phyloP scores from a whole-genome alignment of 2,329 filamentous ascomycete genomes.

The Aplosporella prunicola region DNA sequence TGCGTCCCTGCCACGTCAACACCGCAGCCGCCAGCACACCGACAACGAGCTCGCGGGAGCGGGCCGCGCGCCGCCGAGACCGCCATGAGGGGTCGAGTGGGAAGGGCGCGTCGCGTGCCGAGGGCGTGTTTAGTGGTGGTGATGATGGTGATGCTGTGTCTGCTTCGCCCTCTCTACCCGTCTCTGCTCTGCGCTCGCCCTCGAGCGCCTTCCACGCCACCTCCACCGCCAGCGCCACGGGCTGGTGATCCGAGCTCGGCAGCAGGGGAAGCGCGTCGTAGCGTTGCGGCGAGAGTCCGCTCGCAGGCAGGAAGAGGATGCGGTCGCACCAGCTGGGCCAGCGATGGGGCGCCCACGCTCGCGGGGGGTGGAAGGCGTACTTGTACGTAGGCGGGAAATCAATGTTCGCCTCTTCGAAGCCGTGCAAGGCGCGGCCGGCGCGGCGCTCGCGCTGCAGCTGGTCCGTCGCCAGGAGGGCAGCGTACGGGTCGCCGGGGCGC shows the following conservation, averaged over 20 bases:
- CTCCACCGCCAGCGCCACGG: conserved; percentile 62
- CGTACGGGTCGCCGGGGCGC: conserved; percentile 48
- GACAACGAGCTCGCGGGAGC: conserved; percentile 49
- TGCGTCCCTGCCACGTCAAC: conserved; percentile 38
- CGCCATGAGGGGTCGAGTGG: conserved; percentile 49
- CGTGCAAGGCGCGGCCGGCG: conserved; percentile 64
- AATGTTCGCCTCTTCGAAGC: conserved; percentile 64
- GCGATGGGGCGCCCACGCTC: conserved; percentile 70
- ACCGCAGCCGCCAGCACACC: conserved; percentile 49
- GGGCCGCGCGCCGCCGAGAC: conserved; percentile 42
- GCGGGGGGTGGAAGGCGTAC: conserved; percentile 45
- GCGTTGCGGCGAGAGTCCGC: conserved; percentile 41
- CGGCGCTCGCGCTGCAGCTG: conserved; percentile 66
- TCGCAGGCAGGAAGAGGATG: conserved; percentile 58
- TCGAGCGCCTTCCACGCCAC: conserved; percentile 48
- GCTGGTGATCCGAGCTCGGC: conserved; percentile 76
- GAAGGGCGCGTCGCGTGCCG: conserved; percentile 41
- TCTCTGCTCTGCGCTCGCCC: too few species aligned
- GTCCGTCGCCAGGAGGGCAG: conserved; percentile 60
- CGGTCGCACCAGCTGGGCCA: conserved; percentile 94
- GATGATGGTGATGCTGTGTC: conserved; percentile 19
- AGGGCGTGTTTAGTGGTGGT: conserved; percentile 18
- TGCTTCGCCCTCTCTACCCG: conserved; percentile 20
- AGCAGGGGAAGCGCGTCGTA: conserved; percentile 74
- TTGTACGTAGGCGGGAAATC: conserved; percentile 92